Percentiles rank a stretch among this genome's conserved stretches.
These are phyloP conservation scores for Flammula alnicola DNA, from an alignment of 1,284 basidiomycete genomes.

Conservation along the genomic window DNA sequence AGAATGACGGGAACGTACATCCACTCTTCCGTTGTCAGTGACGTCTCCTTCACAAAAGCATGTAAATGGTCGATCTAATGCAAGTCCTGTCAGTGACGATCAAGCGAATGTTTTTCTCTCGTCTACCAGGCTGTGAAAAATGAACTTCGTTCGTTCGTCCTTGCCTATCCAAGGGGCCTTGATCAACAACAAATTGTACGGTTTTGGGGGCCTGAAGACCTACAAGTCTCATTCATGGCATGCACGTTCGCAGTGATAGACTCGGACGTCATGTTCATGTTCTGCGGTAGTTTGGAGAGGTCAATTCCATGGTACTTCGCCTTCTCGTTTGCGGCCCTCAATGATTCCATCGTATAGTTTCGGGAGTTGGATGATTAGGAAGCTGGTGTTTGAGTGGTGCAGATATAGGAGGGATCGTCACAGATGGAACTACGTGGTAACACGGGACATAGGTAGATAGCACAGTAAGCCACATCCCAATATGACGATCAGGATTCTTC, in stretches of 20 bases:
- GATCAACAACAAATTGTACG: not conserved
- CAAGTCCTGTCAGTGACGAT: too few relatives aligned
- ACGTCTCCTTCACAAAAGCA: constrained; percentile 72
- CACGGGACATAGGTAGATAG: too few relatives aligned
- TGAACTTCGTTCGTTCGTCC: constrained; percentile 45
- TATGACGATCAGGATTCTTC: too few relatives aligned
- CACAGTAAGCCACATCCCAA: too few relatives aligned
- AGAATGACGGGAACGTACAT: constrained; percentile 45
- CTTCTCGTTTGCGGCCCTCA: constrained; percentile 29
- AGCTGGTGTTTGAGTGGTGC: too few relatives aligned
- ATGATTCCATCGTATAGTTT: constrained; percentile 16
- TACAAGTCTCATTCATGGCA: constrained; percentile 44
- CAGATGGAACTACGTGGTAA: too few relatives aligned
- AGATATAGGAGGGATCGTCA: too few relatives aligned
- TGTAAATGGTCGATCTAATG: constrained; percentile 71
- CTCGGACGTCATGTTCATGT: constrained; percentile 42
- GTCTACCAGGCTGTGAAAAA: constrained; percentile 46
- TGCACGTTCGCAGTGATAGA: constrained; percentile 45
- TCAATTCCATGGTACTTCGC: constrained; percentile 41
- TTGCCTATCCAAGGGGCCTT: too few relatives aligned
- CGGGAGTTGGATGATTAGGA: not conserved
- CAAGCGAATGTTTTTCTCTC: too few relatives aligned
- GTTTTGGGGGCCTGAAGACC: constrained; percentile 23
- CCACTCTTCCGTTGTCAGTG: constrained; percentile 86
- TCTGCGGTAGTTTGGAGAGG: constrained; percentile 42